A percentile compares a stretch with the other conserved stretches of the same genome.
Conservation (phyloP, 2,329 filamentous ascomycete genomes). For the Phyllachora maydis region DNA sequence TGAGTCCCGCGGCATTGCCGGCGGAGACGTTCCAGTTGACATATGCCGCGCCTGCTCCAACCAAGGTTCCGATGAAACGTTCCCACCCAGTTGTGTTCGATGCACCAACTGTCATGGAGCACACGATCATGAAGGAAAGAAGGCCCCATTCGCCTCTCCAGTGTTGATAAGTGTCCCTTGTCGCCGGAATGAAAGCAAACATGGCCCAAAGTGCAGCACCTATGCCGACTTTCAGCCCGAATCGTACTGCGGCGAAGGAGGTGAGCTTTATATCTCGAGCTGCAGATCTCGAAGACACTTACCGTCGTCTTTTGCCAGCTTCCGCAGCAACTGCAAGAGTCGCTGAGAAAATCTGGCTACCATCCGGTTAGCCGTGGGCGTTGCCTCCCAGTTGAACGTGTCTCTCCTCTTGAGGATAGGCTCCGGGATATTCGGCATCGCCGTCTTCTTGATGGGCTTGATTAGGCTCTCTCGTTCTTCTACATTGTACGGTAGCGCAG, state of each 20-base stretch:
- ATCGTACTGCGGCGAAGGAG: conserved; percentile 26
- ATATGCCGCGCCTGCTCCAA: conserved; percentile 59
- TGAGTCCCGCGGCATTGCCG: conserved; percentile 56
- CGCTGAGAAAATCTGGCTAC: conserved; percentile 22
- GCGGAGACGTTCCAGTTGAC: conserved; percentile 57
- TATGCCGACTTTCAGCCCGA: conserved; percentile 82
- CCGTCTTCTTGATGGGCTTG: conserved; percentile 27
- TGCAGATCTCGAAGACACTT: conserved; percentile 5
- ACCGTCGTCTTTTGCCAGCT: conserved; percentile 32
- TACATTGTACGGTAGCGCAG: conserved; percentile 14
- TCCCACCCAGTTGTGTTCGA: conserved; percentile 83
- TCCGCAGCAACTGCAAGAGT: conserved; percentile 22
- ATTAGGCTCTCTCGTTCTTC: conserved; percentile 21
- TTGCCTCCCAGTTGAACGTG: conserved; percentile 34
- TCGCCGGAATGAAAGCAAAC: conserved; percentile 65
- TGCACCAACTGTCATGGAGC: conserved; percentile 91
- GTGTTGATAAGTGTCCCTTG: conserved; percentile 59
- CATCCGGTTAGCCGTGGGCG: conserved; percentile 21
- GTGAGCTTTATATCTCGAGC: too few relatives aligned
- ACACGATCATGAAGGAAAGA: conserved; percentile 93
- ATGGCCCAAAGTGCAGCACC: conserved; percentile 79
- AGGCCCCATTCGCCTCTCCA: conserved; percentile 97
- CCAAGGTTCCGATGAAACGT: conserved; percentile 67
- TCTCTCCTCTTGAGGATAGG: conserved; percentile 29
- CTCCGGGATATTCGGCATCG: conserved; percentile 34